Evolutionary conservation across 176 grass and related monocot species (phyloP), one percentile per base, ranked within the genome.

Genomic region (Triticum turgidum): DNA sequence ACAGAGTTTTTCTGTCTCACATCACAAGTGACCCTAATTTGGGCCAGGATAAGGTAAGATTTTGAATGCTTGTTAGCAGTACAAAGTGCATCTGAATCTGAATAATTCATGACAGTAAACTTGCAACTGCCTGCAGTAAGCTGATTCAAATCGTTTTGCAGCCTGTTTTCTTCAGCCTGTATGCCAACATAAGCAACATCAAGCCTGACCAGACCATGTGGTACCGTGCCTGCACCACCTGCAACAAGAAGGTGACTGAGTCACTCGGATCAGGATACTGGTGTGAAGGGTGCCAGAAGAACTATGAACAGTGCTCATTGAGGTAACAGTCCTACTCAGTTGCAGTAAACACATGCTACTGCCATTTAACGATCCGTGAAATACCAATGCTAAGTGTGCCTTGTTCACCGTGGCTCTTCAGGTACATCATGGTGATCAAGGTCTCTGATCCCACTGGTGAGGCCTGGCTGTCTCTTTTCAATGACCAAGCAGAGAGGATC

Each of bases 201-300:
- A 99, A 93, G 77, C 84, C 90, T 72, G 97, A 99, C 24, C 92
- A 96, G 75, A 94, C 80, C 27, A 96, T 99, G 94, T 99, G 97
- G 97, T 99, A 99, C 80, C 83, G 97, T 11, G 94, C 97, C 45
- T 99, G 97, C 87, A 99, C 82, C 69, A 91, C 89, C 11, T 99
- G 97, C 83, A 99, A 96, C 77, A 99, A 99, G 88, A 99, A 99
- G 77, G 94, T 96, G 51, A 92, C 90, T 61, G 97, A 99, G 80
- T 85, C 80, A 51, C 15, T 89, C 52, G 97, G 87, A 22, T 90
- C 89, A 80, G 97, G 94, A 21, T 99, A 92, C 65, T 99, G 97
- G 94, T 99, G 97, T 5, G 97, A 99, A 82, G 78, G 82, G 21
- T 96, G 97, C 89, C 90, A 95, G 68, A 99, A 94, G 82, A 93